Conservation (phyloP, 345 rosid genomes). For the Camelina sativa region DNA sequence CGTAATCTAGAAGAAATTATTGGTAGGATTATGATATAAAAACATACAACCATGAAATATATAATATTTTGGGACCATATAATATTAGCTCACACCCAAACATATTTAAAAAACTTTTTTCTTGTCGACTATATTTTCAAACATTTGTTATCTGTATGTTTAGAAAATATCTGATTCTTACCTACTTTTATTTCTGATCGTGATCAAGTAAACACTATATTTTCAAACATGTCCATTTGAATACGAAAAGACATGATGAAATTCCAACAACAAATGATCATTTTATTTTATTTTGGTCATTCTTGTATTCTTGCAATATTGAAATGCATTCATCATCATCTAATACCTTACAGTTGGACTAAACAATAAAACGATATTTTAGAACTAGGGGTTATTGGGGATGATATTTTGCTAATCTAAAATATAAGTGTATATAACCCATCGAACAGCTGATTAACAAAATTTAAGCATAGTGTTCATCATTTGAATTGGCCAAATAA, state of each 20-base stretch:
- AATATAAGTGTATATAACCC: too few relatives aligned
- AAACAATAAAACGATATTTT: neutral
- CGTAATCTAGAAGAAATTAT: constrained; percentile 23
- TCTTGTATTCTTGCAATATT: neutral
- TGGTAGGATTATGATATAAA: constrained; percentile 37
- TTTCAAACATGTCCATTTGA: neutral
- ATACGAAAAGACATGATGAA: neutral
- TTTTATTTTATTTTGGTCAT: neutral
- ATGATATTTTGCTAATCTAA: too few relatives aligned
- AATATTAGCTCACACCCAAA: constrained; percentile 1
- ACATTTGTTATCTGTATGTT: neutral
- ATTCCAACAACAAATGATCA: neutral
- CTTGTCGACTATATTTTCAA: constrained; percentile 2
- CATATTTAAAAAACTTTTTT: neutral
- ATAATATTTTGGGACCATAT: constrained; percentile 1
- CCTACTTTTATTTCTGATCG: neutral
- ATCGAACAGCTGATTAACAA: too few relatives aligned
- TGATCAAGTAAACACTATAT: constrained; percentile 4
- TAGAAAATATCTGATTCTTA: neutral
- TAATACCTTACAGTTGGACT: neutral
- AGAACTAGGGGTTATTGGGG: too few relatives aligned
- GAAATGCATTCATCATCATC: neutral
- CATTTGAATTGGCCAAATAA: too few relatives aligned
- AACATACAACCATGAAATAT: constrained; percentile 1
- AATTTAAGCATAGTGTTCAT: too few relatives aligned